These are phyloP conservation scores for Alternaria incomplexa DNA, from an alignment of 2,329 filamentous ascomycete species.

Conservation along the genomic window DNA sequence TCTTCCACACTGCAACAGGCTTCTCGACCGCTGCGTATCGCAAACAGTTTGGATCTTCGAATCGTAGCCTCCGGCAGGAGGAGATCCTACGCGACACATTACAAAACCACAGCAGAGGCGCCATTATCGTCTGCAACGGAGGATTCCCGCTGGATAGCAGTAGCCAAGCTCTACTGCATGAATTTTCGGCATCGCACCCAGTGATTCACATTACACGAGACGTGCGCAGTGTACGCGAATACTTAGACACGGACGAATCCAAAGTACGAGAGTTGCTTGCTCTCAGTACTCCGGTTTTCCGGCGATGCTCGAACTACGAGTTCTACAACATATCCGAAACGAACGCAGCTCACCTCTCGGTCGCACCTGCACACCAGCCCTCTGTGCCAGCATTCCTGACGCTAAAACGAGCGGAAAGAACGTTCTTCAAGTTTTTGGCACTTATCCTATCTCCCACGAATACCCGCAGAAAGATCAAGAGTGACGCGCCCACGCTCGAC, in stretches of 20 bases:
- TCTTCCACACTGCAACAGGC: constrained; percentile 69
- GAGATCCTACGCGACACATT: constrained; percentile 68
- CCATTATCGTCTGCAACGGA: constrained; percentile 73
- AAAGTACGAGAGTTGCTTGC: constrained; percentile 65
- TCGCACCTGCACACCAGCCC: constrained; percentile 39
- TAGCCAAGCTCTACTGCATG: constrained; percentile 64
- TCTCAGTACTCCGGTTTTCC: constrained; percentile 64
- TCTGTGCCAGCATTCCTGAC: constrained; percentile 66
- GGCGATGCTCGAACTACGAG: constrained; percentile 73
- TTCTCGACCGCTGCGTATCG: constrained; percentile 68
- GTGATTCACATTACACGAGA: constrained; percentile 76
- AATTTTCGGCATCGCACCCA: constrained; percentile 70
- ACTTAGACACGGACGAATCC: constrained; percentile 61
- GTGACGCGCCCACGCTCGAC: constrained; percentile 59
- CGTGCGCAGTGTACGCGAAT: constrained; percentile 65
- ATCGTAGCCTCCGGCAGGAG: constrained; percentile 68
- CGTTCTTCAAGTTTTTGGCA: constrained; percentile 71
- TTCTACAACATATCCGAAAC: constrained; percentile 76
- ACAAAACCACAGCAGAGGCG: constrained; percentile 62
- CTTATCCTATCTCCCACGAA: constrained; percentile 62
- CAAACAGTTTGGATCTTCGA: constrained; percentile 64
- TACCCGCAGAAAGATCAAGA: constrained; percentile 30
- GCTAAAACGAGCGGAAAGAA: constrained; percentile 70
- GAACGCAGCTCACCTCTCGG: constrained; percentile 26
- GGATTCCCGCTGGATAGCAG: constrained; percentile 68